Evolutionary conservation across 2,329 filamentous ascomycete species (phyloP), one percentile per base, ranked within the genome.

Genomic region (Purpureocillium takamizusanense): DNA sequence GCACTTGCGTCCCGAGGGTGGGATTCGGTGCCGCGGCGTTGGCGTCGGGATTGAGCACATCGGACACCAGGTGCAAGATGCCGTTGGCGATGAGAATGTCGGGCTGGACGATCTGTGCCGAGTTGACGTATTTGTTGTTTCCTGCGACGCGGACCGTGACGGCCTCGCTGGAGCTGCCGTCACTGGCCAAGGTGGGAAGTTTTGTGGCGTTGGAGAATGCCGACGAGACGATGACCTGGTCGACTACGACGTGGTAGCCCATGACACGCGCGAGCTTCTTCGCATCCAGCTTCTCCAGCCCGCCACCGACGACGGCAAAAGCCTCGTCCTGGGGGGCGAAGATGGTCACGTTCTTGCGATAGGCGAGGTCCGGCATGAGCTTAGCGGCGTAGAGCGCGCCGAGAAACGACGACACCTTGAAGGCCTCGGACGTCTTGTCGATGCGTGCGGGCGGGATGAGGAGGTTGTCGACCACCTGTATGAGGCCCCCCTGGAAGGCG

Each of bases 161-260:
- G 1, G 56, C 53, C 12, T 64, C 44, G 34, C 56, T 53, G 15
- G 67, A 66, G 18, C 72, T 65, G 39, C 72, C 59, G 21, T 50
- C 46, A 27, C 40, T 40, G 16, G 44, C 44, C 2, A 74, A 55
- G 1, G 67, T 69, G 1, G 39, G n/a, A 12, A 61, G 46, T 4
- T 40, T 41, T 7, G 51, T 39, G 33, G 49, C 44, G 42, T 56
- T 38, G 61, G 62, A 46, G 14, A 69, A 54, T 29, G 50, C 42
- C 2, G 62, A 58, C 14, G 70, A 74, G 51, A 78, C 78, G 2
- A 69, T 56, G 2, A 80, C 66, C 7, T 62, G 61, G 37, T 63
- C 67, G n/a, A 69, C 66, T 33, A 85, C 59, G 37, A 84, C 67
- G 53, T 86, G 81, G 59, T 86, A 86, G 18, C 66, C 59, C 27